A percentile compares a stretch with the other conserved stretches of the same genome.
phyloP scores from a whole-genome alignment of 805 yeast genomes.

The Starmera dryadoides region DNA sequence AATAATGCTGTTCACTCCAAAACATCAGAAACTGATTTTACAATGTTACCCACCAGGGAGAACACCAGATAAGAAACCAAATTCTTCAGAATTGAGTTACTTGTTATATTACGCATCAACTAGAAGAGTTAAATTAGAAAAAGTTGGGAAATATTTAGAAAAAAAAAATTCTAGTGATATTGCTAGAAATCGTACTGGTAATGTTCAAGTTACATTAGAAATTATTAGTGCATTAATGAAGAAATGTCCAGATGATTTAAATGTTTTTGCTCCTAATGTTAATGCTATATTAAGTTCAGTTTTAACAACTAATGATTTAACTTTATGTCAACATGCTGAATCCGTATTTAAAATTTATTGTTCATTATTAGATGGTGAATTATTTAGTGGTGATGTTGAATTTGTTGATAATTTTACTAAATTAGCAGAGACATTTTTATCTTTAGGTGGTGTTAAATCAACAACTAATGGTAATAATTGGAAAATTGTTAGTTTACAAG shows the following conservation, averaged over 20 bases:
- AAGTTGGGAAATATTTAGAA: slow-evolving; percentile 66
- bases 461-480: slow-evolving; percentile 28
- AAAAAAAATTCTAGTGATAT: slow-evolving; percentile 57
- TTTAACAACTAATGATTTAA: slow-evolving; percentile 49
- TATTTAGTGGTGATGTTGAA: slow-evolving; percentile 57
- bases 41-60: slow-evolving; percentile 94
- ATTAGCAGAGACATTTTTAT: slow-evolving; percentile 25
- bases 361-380: slow-evolving; percentile 47
- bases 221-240: slow-evolving; percentile 63
- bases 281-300: slow-evolving; percentile 50
- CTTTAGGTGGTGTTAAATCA: slow-evolving; percentile 13
- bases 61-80: slow-evolving; percentile 81
- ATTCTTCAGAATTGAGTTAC: slow-evolving; percentile 85
- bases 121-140: slow-evolving; percentile 80
- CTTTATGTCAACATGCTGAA: slow-evolving; percentile 47
- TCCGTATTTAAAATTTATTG: slow-evolving; percentile 42
- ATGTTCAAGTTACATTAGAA: slow-evolving; percentile 72
- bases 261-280: slow-evolving; percentile 68
- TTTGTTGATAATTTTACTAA: slow-evolving; percentile 42
- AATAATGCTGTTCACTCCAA: slow-evolving; percentile 45
- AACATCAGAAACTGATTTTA: slow-evolving; percentile 82
- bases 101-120: slow-evolving; percentile 86
- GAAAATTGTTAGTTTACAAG: slow-evolving; percentile 34
- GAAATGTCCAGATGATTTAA: slow-evolving; percentile 76
- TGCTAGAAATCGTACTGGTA: slow-evolving; percentile 60